A percentile compares a stretch with the other conserved stretches of the same genome.
phyloP scores from a whole-genome alignment of 176 grass and related monocot genomes.

The Musa troglodytarum region DNA sequence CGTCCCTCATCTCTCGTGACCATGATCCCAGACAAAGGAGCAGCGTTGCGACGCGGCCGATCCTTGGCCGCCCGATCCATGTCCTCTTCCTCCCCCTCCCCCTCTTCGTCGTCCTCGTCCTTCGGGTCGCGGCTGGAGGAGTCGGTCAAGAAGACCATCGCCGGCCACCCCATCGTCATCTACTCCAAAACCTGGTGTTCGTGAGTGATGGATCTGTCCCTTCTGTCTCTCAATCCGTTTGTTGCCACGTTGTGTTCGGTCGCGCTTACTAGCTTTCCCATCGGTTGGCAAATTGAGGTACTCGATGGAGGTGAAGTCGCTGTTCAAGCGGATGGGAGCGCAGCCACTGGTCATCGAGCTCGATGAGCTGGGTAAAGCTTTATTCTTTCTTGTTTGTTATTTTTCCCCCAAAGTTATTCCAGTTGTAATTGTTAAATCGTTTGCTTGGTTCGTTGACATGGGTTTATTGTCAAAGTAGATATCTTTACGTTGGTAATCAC shows the following conservation, averaged over 20 bases:
- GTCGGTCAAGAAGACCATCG: conserved; percentile 56
- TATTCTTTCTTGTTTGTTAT: not conserved
- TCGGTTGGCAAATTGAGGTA: conserved; percentile 34
- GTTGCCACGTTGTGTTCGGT: not conserved
- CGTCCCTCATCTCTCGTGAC: conserved; percentile 26
- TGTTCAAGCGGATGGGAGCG: conserved; percentile 83
- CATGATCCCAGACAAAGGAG: not conserved
- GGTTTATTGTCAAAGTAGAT: no score
- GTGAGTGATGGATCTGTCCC: conserved; percentile 27
- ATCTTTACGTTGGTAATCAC: conserved; percentile 2
- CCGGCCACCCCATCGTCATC: conserved; percentile 66
- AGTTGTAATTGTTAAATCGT: not conserved
- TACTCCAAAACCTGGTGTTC: conserved; percentile 97
- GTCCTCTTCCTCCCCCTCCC: conserved; percentile 11
- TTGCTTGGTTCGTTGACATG: not conserved
- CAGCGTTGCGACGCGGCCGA: not conserved
- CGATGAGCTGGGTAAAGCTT: conserved; percentile 55
- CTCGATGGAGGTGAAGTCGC: conserved; percentile 70
- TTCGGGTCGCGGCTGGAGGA: conserved; percentile 87
- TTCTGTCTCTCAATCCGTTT: not conserved
- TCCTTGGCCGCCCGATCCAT: conserved; percentile 14
- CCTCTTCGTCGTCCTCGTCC: conserved; percentile 41
- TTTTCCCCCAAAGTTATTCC: not conserved
- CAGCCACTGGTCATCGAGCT: conserved; percentile 70
- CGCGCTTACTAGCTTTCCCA: not conserved